phyloP scores from a whole-genome alignment of 129 eudicot species.

The Helichrysum umbraculigerum region DNA sequence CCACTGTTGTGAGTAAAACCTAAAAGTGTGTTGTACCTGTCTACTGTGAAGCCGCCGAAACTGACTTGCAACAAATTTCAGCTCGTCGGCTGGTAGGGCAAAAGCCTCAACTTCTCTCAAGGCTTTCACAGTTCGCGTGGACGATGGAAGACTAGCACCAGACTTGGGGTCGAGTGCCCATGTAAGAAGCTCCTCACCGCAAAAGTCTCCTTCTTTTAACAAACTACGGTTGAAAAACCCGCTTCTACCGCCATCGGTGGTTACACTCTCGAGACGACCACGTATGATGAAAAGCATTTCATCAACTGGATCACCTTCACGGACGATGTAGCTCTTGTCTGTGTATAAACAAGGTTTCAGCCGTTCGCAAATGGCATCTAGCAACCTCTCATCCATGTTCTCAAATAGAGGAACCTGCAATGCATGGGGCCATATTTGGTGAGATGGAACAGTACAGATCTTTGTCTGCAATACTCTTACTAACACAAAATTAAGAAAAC shows the following conservation, averaged over 20 bases:
- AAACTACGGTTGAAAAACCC: conserved; percentile 88
- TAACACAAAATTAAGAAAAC: not conserved
- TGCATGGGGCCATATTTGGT: conserved; percentile 4
- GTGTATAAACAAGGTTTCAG: conserved; percentile 89
- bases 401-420: conserved; percentile 92
- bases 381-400: conserved; percentile 87
- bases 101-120: conserved; percentile 88
- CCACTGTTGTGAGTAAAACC: conserved; percentile 93
- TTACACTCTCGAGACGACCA: conserved; percentile 89
- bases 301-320: conserved; percentile 97
- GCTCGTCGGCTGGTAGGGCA: conserved; percentile 84
- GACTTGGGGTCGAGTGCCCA: conserved; percentile 96
- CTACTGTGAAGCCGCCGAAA: conserved; percentile 94
- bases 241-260: conserved; percentile 92
- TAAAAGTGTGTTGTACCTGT: conserved; percentile 91
- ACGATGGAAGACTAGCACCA: conserved; percentile 77
- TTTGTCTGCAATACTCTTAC: not conserved
- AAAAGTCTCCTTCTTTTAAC: conserved; percentile 86
- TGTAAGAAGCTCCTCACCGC: conserved; percentile 97
- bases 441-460: not conserved
- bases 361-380: conserved; percentile 94
- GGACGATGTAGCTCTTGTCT: conserved; percentile 72
- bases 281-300: conserved; percentile 97
- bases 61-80: conserved; percentile 86
- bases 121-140: conserved; percentile 90